Conservation (phyloP, 1,284 basidiomycete genomes). For the Omphalotus olearius region DNA sequence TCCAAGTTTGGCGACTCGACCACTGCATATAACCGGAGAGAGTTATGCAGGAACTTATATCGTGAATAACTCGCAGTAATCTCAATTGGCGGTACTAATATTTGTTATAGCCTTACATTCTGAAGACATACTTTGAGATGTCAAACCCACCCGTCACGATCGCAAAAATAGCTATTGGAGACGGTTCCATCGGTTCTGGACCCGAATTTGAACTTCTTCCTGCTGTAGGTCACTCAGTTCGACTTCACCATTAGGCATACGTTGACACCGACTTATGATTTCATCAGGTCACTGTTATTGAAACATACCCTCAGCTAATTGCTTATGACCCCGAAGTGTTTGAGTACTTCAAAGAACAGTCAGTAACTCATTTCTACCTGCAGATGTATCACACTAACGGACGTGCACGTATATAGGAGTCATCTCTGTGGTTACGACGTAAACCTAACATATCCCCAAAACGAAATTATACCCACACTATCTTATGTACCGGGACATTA, state of each 20-base stretch:
- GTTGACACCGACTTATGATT: background rate
- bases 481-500: slow-evolving; percentile 28
- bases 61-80: slow-evolving; percentile 28
- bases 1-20: slow-evolving; percentile 54
- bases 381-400: background rate
- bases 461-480: slow-evolving; percentile 47
- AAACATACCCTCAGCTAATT: slow-evolving; percentile 72
- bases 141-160: slow-evolving; percentile 65
- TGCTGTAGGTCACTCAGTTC: slow-evolving; percentile 35
- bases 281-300: slow-evolving; percentile 46
- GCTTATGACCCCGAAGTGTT: slow-evolving; percentile 63
- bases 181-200: slow-evolving; percentile 50
- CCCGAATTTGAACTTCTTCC: slow-evolving; percentile 48
- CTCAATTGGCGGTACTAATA: slow-evolving; percentile 8
- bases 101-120: slow-evolving; percentile 57
- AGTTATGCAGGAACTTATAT: slow-evolving; percentile 68
- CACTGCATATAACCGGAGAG: slow-evolving; percentile 60
- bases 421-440: slow-evolving; percentile 63
- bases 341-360: slow-evolving; percentile 67
- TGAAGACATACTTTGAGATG: slow-evolving; percentile 62
- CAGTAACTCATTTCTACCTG: slow-evolving; percentile 21
- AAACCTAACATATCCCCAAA: slow-evolving; percentile 68
- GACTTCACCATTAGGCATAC: no score
- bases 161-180: slow-evolving; percentile 64
- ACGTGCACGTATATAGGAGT: slow-evolving; percentile 31